These are phyloP conservation scores for Volvariella volvacea DNA, from an alignment of 1,284 basidiomycete species.

Conservation along the genomic window DNA sequence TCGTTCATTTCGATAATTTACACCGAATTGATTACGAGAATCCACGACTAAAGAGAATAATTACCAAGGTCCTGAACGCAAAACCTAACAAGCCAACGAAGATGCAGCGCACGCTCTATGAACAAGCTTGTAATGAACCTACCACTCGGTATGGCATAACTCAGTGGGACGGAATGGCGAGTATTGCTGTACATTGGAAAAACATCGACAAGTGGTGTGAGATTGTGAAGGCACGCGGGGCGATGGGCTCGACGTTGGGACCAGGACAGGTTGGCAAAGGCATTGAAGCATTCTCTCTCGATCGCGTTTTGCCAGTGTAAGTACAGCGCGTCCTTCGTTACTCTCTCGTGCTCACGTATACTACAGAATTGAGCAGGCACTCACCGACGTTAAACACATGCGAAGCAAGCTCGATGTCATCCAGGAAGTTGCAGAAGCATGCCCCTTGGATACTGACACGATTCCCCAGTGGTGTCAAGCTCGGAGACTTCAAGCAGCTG, in stretches of 20 bases:
- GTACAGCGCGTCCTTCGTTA: constrained; percentile 6
- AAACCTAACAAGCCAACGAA: constrained; percentile 11
- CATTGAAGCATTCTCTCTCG: constrained; percentile 20
- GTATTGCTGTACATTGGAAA: constrained; percentile 22
- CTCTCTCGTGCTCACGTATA: constrained; percentile 11
- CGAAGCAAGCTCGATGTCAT: constrained; percentile 15
- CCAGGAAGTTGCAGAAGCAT: constrained; percentile 10
- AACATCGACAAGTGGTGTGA: no score
- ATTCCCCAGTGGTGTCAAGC: constrained; percentile 2
- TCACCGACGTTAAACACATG: constrained; percentile 13
- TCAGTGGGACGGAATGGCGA: constrained; percentile 7
- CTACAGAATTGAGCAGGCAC: constrained; percentile 11
- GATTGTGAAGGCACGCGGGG: no score
- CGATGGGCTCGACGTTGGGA: no score
- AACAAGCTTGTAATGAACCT: constrained; percentile 5
- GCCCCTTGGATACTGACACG: constrained; percentile 9
- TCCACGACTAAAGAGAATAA: constrained; percentile 18
- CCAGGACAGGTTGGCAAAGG: no score
- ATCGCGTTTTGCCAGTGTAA: constrained; percentile 9
- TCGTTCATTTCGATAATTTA: constrained; percentile 25
- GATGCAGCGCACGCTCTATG: constrained; percentile 3
- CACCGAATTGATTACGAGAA: constrained; percentile 16
- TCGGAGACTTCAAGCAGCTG: not conserved
- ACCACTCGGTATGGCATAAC: not conserved
- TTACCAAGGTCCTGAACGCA: constrained; percentile 15